These are phyloP conservation scores for Suillus ampliporus DNA, from an alignment of 768 basidiomycete genomes.

Conservation along the genomic window DNA sequence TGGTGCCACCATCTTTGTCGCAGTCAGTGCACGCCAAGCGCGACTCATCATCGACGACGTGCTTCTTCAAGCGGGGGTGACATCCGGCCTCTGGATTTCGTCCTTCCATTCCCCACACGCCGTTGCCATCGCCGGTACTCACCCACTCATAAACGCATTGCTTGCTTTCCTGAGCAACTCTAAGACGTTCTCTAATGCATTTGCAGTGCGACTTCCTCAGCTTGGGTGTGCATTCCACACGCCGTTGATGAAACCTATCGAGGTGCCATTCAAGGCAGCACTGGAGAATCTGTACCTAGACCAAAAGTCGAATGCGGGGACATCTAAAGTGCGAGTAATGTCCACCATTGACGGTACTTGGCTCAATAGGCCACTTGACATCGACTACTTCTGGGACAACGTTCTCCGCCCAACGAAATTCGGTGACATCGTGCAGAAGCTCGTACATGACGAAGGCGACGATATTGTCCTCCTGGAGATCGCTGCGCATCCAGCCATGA, in stretches of 20 bases:
- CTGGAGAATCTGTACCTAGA: slow-evolving; percentile 7
- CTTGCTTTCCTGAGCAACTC: slow-evolving; percentile 31
- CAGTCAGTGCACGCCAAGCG: slow-evolving; percentile 39
- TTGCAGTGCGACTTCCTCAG: slow-evolving; percentile 31
- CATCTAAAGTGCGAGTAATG: slow-evolving; percentile 35
- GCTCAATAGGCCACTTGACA: slow-evolving; percentile 31
- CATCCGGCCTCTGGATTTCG: slow-evolving; percentile 39
- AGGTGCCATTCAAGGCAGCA: slow-evolving; percentile 34
- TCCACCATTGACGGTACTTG: slow-evolving; percentile 41
- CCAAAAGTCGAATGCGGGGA: not conserved
- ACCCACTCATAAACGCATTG: slow-evolving; percentile 39
- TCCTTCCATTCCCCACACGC: slow-evolving; percentile 44
- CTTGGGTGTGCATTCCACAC: slow-evolving; percentile 41
- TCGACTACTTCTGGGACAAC: slow-evolving; percentile 42
- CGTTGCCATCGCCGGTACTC: slow-evolving; percentile 40
- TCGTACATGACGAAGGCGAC: slow-evolving; percentile 33
- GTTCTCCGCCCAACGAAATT: slow-evolving; percentile 42
- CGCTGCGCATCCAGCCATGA: slow-evolving; percentile 41
- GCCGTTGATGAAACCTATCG: slow-evolving; percentile 41
- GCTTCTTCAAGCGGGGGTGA: slow-evolving; percentile 30
- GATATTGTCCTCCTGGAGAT: slow-evolving; percentile 39
- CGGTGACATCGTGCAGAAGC: slow-evolving; percentile 38
- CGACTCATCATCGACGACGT: slow-evolving; percentile 40
- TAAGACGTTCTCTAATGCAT: slow-evolving; percentile 33
- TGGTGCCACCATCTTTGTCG: slow-evolving; percentile 42